Evolutionary conservation across 805 yeast genomes (phyloP).

Genomic region (Pichia membranifaciens): DNA sequence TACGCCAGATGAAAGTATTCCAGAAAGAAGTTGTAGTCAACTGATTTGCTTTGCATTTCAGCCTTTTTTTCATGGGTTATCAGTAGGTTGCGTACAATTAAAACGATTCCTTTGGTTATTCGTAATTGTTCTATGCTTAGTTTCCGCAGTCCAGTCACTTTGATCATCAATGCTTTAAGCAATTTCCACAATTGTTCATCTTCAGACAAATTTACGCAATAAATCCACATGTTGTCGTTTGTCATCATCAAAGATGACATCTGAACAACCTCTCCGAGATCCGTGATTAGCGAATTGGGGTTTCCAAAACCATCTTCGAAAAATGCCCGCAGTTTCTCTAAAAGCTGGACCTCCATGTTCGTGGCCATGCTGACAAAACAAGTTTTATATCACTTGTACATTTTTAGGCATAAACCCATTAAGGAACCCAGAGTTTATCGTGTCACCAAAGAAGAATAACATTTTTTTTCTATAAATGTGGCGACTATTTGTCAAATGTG

Average conservation of each 20-base stretch:
- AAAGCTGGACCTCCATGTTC: not conserved
- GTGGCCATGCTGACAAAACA: not conserved
- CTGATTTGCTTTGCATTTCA: not conserved
- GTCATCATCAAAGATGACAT: constrained; percentile 11
- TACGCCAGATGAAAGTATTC: too few species aligned
- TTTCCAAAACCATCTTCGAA: not conserved
- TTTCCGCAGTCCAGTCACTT: not conserved
- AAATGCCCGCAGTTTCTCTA: not conserved
- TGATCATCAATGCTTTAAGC: not conserved
- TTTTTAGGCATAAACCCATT: too few species aligned
- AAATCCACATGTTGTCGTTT: constrained; percentile 9
- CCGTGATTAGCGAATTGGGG: not conserved
- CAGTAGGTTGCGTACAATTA: constrained; percentile 7
- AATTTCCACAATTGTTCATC: not conserved
- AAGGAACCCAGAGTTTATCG: too few species aligned
- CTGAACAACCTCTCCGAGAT: constrained; percentile 8
- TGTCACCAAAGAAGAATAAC: too few species aligned
- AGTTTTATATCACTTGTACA: too few species aligned
- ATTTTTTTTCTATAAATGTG: too few species aligned
- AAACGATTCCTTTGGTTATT: constrained; percentile 4
- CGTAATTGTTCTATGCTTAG: too few species aligned
- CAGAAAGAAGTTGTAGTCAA: too few species aligned
- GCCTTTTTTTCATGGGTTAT: constrained; percentile 1
- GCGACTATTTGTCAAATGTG: too few species aligned
- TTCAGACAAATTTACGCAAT: not conserved